Evolutionary conservation across 352 stramenopile genomes (phyloP), one percentile per base, ranked within the genome.

Genomic region (Pythium myriotylum): DNA sequence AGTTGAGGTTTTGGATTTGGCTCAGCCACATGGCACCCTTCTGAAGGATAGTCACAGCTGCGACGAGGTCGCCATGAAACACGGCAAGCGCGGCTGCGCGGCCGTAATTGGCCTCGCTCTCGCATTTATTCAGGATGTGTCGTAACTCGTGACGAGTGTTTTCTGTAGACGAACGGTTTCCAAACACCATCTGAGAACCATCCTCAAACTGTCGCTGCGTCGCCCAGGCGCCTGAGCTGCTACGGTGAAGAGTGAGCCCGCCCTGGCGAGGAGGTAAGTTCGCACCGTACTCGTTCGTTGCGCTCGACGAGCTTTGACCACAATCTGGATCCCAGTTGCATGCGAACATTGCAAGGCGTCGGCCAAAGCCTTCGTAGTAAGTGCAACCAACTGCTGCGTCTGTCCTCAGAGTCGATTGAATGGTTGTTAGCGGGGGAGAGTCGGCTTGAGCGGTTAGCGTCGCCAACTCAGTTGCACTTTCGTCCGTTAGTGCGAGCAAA

Each of bases 281-380:
- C 32, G 7, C 26, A 39, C 45, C 22, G 27, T 12, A 20, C 14
- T 24, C 26, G 24, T 14, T 1, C n/a, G 13, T 35, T 13, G 22
- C 20, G 2, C 12, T 41, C 0, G 58, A n/a, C 3, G 51, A 27
- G 19, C 54, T 68, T 54, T 86, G 77, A 0, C 82, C 81, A 22
- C 68, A 83, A 37, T 95, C 84, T 16, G 86, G 86, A 33, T 95
- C 86, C 86, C 86, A 95, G 37, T 92, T 85, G 53, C 86, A 95
- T 33, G 86, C 86, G 35, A 92, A 62, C 19, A 89, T 67, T n/a
- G 79, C 73, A 19, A 92, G 64, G 41, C 84, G 72, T 17, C 86
- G 68, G 3, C 86, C 86, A 20, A 86, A 69, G 6, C 84, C 82
- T 70, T 95, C 84, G 61, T 88, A 93, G 47, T 78, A 88, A 13